Base-by-base conservation (phyloP, 768 basidiomycete genomes). In the Pulveroboletus sp. region DNA sequence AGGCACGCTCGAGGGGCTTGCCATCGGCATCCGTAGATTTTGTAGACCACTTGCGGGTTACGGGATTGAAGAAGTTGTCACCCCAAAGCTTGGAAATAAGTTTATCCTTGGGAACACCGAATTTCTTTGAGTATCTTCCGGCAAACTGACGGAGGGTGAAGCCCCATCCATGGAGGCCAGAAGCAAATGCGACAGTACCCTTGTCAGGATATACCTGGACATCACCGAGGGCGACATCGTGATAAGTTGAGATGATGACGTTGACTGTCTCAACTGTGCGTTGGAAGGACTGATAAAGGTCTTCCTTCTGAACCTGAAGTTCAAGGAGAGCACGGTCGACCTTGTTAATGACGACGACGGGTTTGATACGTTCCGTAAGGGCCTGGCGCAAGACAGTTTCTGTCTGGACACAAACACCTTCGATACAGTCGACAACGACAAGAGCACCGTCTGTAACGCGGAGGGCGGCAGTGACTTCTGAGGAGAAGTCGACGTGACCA, bases 401-500 rank as follows among this genome's bases (percentile, higher is more conserved):
- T 67, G 96, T 99, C 75, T 99, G 96, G 37, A 98, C 96, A 71
- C 95, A 99, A 66, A 98, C 96, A 77, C 96, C 96, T 69, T 99
- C 96, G 63, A 99, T 86, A 73, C 93, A 96, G 73, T 99, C 96
- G 66, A 99, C 96, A 70, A 99, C 96, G 64, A 99, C 96, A 60
- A 99, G 88, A 53, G 96, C 96, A 78, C 95, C 96, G 58, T 99
- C 96, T 56, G 96, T 99, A 65, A 99, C 96, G 76, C 96, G 96
- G 68, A 99, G 92, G 58, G 96, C 96, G 55, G 96, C 96, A 3
- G 96, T 99, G 63, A 99, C 96, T 74, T 99, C 96, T 46, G 96
- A 98, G 31, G 96, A 99, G 80, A 99, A 99, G 72, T 99, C 96
- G 72, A 99, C 96, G 83, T 99, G 96, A 64, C 96, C 96, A 47